Evolutionary conservation across 495 filamentous ascomycete species (phyloP).

Genomic region (Penicillium canescens): DNA sequence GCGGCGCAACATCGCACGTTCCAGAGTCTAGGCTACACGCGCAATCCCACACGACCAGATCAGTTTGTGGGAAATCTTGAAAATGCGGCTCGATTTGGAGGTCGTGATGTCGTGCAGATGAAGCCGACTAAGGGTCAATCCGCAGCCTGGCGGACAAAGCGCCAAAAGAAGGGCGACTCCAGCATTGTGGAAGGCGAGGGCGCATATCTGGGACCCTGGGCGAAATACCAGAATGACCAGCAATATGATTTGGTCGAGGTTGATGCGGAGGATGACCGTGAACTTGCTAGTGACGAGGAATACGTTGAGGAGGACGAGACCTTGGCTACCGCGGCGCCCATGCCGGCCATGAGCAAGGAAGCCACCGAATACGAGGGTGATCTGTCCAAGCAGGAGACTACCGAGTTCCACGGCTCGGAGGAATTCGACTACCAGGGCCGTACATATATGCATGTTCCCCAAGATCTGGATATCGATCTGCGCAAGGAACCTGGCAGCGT

Average conservation of each 20-base stretch:
- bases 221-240: conserved; percentile 69
- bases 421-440: conserved; percentile 88
- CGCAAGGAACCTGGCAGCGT: conserved; percentile 72
- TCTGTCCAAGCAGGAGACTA: conserved; percentile 65
- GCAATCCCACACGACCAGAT: conserved; percentile 52
- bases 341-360: conserved; percentile 55
- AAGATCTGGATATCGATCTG: conserved; percentile 88
- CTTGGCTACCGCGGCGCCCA: conserved; percentile 44
- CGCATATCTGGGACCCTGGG: conserved; percentile 93
- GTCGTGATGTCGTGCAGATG: conserved; percentile 58
- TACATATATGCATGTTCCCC: conserved; percentile 84
- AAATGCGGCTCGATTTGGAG: conserved; percentile 49
- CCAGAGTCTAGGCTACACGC: conserved; percentile 62
- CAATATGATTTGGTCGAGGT: conserved; percentile 61
- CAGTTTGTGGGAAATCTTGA: conserved; percentile 57
- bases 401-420: conserved; percentile 82
- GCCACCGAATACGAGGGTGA: conserved; percentile 62
- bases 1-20: conserved; percentile 76
- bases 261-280: conserved; percentile 49
- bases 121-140: conserved; percentile 66
- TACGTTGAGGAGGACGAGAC: conserved; percentile 60
- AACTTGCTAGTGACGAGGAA: conserved; percentile 75
- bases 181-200: conserved; percentile 81
- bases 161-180: conserved; percentile 82
- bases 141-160: conserved; percentile 62